Evolutionary conservation across 768 basidiomycete species (phyloP).

Genomic region (Tulasnella sp.): DNA sequence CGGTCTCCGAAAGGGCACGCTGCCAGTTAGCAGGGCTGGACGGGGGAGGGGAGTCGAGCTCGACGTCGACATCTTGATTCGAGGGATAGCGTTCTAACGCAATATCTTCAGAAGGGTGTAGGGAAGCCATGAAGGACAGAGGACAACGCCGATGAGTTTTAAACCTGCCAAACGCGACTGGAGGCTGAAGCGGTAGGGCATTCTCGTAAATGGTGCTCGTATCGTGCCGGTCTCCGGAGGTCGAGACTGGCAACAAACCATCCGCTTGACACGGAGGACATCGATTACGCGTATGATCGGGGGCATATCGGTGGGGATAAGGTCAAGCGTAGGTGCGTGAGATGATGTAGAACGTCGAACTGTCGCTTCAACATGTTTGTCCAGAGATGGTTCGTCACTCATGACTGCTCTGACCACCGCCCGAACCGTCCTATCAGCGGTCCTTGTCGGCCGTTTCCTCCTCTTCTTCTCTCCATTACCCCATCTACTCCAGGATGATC

Average conservation of each 20-base stretch:
- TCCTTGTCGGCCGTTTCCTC: slow-evolving; percentile 29
- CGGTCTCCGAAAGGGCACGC: background rate
- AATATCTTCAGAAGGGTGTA: background rate
- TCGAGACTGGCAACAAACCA: no score
- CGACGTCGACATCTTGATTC: background rate
- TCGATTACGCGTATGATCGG: no score
- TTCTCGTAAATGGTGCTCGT: background rate
- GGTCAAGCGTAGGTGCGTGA: no score
- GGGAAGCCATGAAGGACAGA: background rate
- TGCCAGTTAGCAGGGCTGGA: slow-evolving; percentile 5
- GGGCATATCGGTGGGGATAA: no score
- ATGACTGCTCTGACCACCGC: background rate
- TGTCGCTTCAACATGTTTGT: background rate
- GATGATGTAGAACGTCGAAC: no score
- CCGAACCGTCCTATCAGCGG: background rate
- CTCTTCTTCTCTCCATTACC: slow-evolving; percentile 42
- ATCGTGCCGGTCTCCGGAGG: no score
- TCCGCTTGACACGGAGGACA: no score
- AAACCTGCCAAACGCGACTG: background rate
- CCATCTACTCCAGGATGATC: slow-evolving; percentile 47
- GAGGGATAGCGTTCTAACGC: background rate
- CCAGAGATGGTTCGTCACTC: background rate
- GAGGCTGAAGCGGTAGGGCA: background rate
- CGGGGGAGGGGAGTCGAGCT: background rate
- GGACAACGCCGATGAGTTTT: background rate